These are phyloP conservation scores for Mariannaea sp. DNA, from an alignment of 2,329 filamentous ascomycete genomes.

Conservation along the genomic window DNA sequence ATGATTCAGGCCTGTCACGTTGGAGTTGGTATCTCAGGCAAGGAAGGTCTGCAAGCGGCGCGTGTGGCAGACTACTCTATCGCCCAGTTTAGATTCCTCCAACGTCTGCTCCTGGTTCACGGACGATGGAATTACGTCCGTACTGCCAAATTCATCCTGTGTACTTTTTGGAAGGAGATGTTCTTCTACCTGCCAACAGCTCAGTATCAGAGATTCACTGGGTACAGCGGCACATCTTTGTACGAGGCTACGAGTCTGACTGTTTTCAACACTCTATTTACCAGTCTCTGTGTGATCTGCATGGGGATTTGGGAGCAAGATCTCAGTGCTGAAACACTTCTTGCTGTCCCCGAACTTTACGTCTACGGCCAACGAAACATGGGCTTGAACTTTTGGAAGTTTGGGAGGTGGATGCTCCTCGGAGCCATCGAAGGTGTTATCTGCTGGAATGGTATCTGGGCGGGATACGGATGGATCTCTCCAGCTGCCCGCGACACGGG, in stretches of 20 bases:
- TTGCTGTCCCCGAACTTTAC: constrained; percentile 94
- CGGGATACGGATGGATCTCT: constrained; percentile 53
- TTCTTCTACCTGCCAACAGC: constrained; percentile 87
- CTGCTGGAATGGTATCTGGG: constrained; percentile 69
- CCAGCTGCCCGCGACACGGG: constrained; percentile 65
- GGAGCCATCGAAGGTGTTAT: constrained; percentile 74
- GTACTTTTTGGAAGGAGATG: constrained; percentile 89
- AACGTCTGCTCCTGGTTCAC: constrained; percentile 81
- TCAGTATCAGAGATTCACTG: constrained; percentile 79
- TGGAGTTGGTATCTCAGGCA: constrained; percentile 88
- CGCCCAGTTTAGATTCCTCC: constrained; percentile 88
- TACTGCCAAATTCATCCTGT: constrained; percentile 85
- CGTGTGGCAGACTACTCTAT: constrained; percentile 91
- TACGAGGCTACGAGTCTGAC: constrained; percentile 88
- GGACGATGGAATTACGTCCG: constrained; percentile 90
- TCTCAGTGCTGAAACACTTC: constrained; percentile 76
- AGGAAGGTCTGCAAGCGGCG: constrained; percentile 88
- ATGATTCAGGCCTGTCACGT: constrained; percentile 91
- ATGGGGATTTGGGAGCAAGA: constrained; percentile 93
- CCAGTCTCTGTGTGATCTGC: constrained; percentile 84
- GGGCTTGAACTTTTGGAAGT: constrained; percentile 77
- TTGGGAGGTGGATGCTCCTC: constrained; percentile 77
- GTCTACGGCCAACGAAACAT: constrained; percentile 73
- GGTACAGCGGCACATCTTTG: constrained; percentile 88
- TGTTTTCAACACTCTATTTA: constrained; percentile 95